Evolutionary conservation across 495 filamentous ascomycete genomes (phyloP), one percentile per base, ranked within the genome.

Genomic region (Glonium stellatum): DNA sequence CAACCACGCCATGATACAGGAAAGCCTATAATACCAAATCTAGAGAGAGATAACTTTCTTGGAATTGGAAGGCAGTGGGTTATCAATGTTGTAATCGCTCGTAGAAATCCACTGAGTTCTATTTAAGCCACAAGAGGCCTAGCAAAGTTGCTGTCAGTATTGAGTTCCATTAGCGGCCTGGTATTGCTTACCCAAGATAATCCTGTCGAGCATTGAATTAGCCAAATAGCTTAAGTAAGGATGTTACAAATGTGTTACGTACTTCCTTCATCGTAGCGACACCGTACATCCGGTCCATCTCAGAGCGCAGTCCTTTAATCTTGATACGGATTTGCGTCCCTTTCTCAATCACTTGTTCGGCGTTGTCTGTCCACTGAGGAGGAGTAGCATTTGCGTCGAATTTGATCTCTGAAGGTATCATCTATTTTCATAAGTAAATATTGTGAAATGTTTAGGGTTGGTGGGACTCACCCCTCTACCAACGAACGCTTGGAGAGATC

Each of bases 191-290:
- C 57, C 57, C 66, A 34, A 68, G 61, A 41, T 68, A 67, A 44
- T 69, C 65, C 65, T 67, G 46, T 42, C 35, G 41, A 50, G 60
- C 23, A 31, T 52, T 34, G 2, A 18, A 46, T 48, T 50, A 59
- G 55, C 34, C 53, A 12, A 31, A 31, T n/a, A 42, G 36, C 22
- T 22, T 10, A 51, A 35, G 15, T 44, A 31, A 49, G 12, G 15
- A 19, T 19, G 3, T 36, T 23, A n/a, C n/a, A 25, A 50, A 19
- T 22, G 31, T 46, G 34, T 37, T 44, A 54, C 64, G 36, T 64
- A 70, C 75, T 66, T 97, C 93, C 76, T 95, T 96, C 70, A 98
- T 96, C 37, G 88, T 97, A 42, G 90, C 95, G 72, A 97, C 95
- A 35, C 92, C 93, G 78, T 87, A 96, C 81, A 98, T 93, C 65